phyloP scores from a whole-genome alignment of 2,329 filamentous ascomycete species.

The Neurospora sp. region DNA sequence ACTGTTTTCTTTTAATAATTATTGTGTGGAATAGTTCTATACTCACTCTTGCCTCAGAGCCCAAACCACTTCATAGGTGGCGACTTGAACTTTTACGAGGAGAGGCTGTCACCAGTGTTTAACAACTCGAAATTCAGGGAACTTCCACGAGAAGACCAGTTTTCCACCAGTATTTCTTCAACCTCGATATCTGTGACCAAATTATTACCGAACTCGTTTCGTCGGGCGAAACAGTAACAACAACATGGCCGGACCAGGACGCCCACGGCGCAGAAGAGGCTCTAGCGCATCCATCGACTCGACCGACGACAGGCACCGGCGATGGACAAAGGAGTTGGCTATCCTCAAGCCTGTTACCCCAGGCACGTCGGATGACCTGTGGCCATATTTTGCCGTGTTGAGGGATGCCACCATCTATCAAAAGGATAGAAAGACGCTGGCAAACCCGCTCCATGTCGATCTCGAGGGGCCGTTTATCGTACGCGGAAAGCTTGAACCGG shows the following conservation, averaged over 20 bases:
- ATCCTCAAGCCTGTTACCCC: constrained; percentile 26
- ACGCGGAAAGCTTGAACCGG: constrained; percentile 46
- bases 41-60: not conserved
- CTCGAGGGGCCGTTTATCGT: constrained; percentile 51
- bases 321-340: constrained; percentile 24
- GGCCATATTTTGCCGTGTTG: constrained; percentile 50
- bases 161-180: not conserved
- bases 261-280: constrained; percentile 26
- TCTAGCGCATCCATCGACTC: constrained; percentile 37
- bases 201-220: not conserved
- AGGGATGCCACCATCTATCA: constrained; percentile 49
- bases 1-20: not conserved
- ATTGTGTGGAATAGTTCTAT: not conserved
- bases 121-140: not conserved
- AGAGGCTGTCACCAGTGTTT: not conserved
- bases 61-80: not conserved
- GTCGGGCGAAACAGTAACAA: not conserved
- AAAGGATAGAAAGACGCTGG: constrained; percentile 41
- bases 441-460: constrained; percentile 52
- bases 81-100: not conserved
- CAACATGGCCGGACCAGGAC: constrained; percentile 16
- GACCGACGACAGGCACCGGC: constrained; percentile 25
- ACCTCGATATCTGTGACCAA: not conserved
- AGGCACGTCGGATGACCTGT: constrained; percentile 34
- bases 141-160: not conserved